Evolutionary conservation across 495 filamentous ascomycete species (phyloP), one percentile per base, ranked within the genome.

Genomic region (Podospora anserina): DNA sequence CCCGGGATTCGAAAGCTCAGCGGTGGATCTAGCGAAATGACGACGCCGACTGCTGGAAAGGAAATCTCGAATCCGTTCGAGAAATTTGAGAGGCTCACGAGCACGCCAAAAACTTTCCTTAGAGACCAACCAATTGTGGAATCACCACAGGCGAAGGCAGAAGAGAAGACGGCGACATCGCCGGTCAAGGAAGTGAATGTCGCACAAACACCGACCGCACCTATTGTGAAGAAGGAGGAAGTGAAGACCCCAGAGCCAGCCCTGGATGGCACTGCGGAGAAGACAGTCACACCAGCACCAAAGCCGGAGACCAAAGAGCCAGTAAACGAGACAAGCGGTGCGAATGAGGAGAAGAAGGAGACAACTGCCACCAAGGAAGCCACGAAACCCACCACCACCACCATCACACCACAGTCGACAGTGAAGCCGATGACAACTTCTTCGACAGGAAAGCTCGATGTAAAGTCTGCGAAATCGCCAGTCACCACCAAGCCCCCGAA

Each of bases 371-470:
- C 72, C 13, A 82, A 81, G 68, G 72, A 77, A 30, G 70, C 77
- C 2, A 77, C 76, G 64, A 84, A 82, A 68, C 79, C 81, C 23
- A 78, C 81, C 55, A 73, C 80, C 26, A 68, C 76, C 73, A 13
- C 56, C 74, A 13, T 53, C 72, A 39, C 64, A 55, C 58, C 71
- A n/a, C 68, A 66, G 69, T 28, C 69, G 78, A 78, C 75, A 23
- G 57, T 74, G 18, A 78, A 78, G 64, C 72, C 59, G 39, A 78
- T 65, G 72, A 59, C 68, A 74, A 59, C 59, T 13, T 66, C 75
- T 5, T 72, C 79, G n/a, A 65, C 78, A 23, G 67, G 72, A 54
- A 83, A 81, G 68, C 67, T 81, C 9, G 71, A 75, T 7, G 69
- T 77, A 9, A 81, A 73, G 63, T 64, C 78, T 19, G 69, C 73